Percentiles rank a stretch among this genome's conserved stretches.
These are phyloP conservation scores for Paraurostyla sp. DNA, from an alignment of 73 alveolate genomes.

Conservation along the genomic window DNA sequence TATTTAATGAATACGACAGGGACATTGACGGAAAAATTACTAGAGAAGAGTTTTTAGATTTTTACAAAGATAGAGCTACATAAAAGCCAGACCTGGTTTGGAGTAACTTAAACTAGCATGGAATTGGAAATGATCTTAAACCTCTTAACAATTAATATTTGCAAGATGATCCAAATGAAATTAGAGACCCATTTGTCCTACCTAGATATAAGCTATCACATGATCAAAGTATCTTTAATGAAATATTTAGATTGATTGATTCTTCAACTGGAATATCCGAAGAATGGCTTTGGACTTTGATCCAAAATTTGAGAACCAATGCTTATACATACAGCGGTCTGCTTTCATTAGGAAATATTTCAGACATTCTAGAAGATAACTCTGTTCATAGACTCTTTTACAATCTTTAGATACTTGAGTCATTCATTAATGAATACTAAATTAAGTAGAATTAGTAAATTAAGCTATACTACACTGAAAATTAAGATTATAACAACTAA, in stretches of 20 bases:
- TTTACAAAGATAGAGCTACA: slow-evolving; percentile 74
- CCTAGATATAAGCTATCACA: slow-evolving; percentile 57
- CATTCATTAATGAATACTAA: slow-evolving; percentile 60
- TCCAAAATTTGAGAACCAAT: slow-evolving; percentile 40
- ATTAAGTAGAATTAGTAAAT: not conserved
- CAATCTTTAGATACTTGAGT: slow-evolving; percentile 68
- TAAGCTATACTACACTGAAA: slow-evolving; percentile 1
- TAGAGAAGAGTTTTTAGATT: slow-evolving; percentile 76
- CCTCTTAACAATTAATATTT: not conserved
- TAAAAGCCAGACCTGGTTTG: slow-evolving; percentile 79
- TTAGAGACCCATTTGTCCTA: slow-evolving; percentile 54
- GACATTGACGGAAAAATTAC: slow-evolving; percentile 80
- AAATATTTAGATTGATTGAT: slow-evolving; percentile 52
- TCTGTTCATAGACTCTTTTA: slow-evolving; percentile 70
- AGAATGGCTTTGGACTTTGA: slow-evolving; percentile 31
- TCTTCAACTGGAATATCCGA: not conserved
- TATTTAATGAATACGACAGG: slow-evolving; percentile 74
- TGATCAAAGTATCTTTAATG: slow-evolving; percentile 69
- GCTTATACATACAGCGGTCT: slow-evolving; percentile 63
- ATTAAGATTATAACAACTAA: not conserved
- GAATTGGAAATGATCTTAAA: slow-evolving; percentile 77
- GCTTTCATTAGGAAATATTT: not conserved
- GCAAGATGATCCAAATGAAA: slow-evolving; percentile 23
- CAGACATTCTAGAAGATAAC: slow-evolving; percentile 53
- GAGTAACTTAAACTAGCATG: slow-evolving; percentile 71